Base-by-base conservation (phyloP, 176 grass and related monocot genomes). In the Bolboschoenus planiculmis region DNA sequence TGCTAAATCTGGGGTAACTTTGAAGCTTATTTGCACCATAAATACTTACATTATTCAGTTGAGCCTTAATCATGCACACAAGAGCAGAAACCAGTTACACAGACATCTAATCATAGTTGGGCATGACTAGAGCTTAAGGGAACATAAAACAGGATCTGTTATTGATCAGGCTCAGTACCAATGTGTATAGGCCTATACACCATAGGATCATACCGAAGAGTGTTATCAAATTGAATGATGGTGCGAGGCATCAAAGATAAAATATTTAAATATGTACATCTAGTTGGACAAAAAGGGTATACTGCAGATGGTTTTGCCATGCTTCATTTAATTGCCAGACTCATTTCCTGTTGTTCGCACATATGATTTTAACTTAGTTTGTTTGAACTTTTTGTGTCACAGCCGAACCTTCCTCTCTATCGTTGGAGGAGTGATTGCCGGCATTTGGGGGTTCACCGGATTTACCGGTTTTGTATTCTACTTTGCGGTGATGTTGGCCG, bases 351-450 rank as follows among this genome's bases (percentile, higher is more conserved):
- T 16, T 81, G 29, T 40, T 78, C 34, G 16, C 34, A n/a, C 74
- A 20, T 0, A 78, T 60, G 9, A 70, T 50, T 7, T 10, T 87
- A 14, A 59, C n/a, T 85, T 84, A 83, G 62, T 51, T 89, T 11
- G 20, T 15, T 64, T n/a, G 57, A 72, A 34, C 42, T 84, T 65
- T 84, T 44, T 78, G 39, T n/a, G 6, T 77, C 85, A 55, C 90
- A 97, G 91, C 42, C 94, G 91, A 44, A 97, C 94, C 79, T 97
- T 97, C 88, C 84, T 97, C 60, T 97, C 91, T 13, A 97, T 97
- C 88, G 81, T 90, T 74, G 88, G 91, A 92, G 94, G 94, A 78
- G 94, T 97, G 67, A 60, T 94, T 88, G 90, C 94, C 61, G 94
- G 94, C 57, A 90, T 97, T 29, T 92, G 88, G 94, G 94, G 94